Conservation (phyloP, 164 flowering plant genomes). For the Umbilicus rupestris region DNA sequence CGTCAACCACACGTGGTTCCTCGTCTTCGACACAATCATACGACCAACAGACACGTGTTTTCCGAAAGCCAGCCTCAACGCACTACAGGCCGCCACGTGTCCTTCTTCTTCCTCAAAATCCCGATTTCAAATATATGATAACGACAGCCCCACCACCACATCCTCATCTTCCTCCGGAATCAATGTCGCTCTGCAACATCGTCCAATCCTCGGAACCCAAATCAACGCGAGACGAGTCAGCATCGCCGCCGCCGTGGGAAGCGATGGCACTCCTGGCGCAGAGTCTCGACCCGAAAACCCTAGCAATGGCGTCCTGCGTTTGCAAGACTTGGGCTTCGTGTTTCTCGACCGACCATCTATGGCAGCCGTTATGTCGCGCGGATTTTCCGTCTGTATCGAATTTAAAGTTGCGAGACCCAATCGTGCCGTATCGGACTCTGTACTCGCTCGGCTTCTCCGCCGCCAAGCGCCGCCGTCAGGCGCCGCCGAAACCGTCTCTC, state of each 20-base stretch:
- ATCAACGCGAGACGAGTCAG: too few relatives aligned
- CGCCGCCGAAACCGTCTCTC: neutral
- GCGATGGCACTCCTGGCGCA: neutral
- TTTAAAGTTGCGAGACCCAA: neutral
- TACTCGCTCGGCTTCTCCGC: slow-evolving; percentile 4
- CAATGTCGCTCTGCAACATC: too few relatives aligned
- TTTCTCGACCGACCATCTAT: neutral
- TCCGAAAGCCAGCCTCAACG: too few relatives aligned
- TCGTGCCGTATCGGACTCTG: neutral
- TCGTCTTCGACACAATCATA: too few relatives aligned
- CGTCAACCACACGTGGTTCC: too few relatives aligned
- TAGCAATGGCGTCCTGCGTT: neutral
- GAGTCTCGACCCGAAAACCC: neutral
- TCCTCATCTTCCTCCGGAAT: too few relatives aligned
- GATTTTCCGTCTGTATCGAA: neutral
- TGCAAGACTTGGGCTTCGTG: neutral
- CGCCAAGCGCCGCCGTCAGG: slow-evolving; percentile 1
- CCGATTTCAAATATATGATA: too few relatives aligned
- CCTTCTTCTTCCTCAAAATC: too few relatives aligned
- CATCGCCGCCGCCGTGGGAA: slow-evolving; percentile 6
- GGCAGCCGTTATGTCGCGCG: neutral
- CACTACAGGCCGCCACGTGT: too few relatives aligned
- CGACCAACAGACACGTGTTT: too few relatives aligned
- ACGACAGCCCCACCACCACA: too few relatives aligned
- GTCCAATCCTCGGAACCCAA: too few relatives aligned